Percentiles rank a stretch among this genome's conserved stretches.
These are phyloP conservation scores for Hanseniaspora singularis DNA, from an alignment of 805 yeast species.

Conservation along the genomic window DNA sequence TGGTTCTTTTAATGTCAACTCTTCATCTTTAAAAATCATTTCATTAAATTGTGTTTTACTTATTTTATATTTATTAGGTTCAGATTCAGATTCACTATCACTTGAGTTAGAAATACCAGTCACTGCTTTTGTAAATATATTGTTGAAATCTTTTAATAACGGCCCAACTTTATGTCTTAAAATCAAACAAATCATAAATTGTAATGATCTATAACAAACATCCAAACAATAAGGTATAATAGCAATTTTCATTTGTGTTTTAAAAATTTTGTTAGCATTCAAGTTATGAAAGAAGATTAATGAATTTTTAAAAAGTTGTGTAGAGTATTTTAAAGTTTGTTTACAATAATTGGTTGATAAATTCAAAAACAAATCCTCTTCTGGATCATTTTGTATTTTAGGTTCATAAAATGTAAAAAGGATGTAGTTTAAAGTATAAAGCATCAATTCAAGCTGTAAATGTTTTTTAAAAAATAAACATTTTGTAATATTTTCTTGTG, in stretches of 20 bases:
- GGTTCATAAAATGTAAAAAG: slow-evolving; percentile 37
- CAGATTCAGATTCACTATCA: slow-evolving; percentile 25
- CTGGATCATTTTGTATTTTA: slow-evolving; percentile 24
- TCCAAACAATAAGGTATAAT: slow-evolving; percentile 40
- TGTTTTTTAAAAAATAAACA: slow-evolving; percentile 33
- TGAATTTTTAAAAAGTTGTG: slow-evolving; percentile 35
- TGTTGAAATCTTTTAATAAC: slow-evolving; percentile 27
- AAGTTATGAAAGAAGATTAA: slow-evolving; percentile 32
- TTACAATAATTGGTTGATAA: slow-evolving; percentile 34
- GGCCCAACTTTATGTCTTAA: slow-evolving; percentile 39
- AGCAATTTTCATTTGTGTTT: slow-evolving; percentile 33
- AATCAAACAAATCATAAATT: slow-evolving; percentile 45
- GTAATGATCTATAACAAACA: slow-evolving; percentile 45
- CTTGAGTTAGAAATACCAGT: slow-evolving; percentile 17
- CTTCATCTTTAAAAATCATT: slow-evolving; percentile 20
- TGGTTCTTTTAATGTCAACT: slow-evolving; percentile 20
- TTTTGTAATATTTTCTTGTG: slow-evolving; percentile 33
- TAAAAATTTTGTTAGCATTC: slow-evolving; percentile 25
- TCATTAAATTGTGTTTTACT: slow-evolving; percentile 22
- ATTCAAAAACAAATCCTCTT: slow-evolving; percentile 27
- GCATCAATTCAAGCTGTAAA: slow-evolving; percentile 35
- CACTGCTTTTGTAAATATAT: slow-evolving; percentile 18
- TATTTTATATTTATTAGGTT: slow-evolving; percentile 16
- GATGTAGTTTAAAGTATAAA: slow-evolving; percentile 41
- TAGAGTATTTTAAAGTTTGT: slow-evolving; percentile 33